Percentiles rank a stretch among this genome's conserved stretches.
Conservation (phyloP, 2,329 filamentous ascomycete species). For the Elsinoe batatas region DNA sequence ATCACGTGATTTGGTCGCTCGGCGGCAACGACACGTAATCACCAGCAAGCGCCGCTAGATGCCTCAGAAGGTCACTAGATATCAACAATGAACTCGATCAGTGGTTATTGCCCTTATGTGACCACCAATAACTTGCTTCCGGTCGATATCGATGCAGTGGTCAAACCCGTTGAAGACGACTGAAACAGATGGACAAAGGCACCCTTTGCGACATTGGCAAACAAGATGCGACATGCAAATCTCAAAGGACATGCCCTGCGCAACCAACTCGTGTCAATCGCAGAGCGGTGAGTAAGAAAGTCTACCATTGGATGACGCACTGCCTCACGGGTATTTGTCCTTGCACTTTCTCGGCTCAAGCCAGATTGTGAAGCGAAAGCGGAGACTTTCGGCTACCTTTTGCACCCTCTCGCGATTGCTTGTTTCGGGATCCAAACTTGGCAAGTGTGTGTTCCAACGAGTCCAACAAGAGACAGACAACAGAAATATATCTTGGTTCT, state of each 20-base stretch:
- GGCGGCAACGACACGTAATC: conserved; percentile 1
- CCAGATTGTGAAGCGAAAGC: conserved; percentile 11
- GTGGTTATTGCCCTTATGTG: neutral
- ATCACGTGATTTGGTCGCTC: neutral
- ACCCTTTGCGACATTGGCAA: neutral
- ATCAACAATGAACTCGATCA: neutral
- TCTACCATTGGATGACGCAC: conserved; percentile 11
- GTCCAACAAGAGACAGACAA: neutral
- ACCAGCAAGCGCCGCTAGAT: neutral
- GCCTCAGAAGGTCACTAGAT: neutral
- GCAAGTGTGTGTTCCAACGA: neutral
- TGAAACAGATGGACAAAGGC: conserved; percentile 12
- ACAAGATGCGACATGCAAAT: neutral
- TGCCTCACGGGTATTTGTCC: conserved; percentile 8
- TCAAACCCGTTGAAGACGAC: conserved; percentile 7
- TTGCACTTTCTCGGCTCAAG: conserved; percentile 9
- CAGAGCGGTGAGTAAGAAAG: conserved; percentile 4
- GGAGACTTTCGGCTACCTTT: conserved; percentile 10
- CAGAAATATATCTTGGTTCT: conserved; percentile 11
- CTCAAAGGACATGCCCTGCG: neutral
- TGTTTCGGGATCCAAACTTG: conserved; percentile 10
- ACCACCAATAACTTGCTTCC: neutral
- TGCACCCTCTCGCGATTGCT: neutral
- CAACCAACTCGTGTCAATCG: neutral
- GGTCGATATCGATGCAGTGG: neutral